Conservation (phyloP, 176 grass and related monocot species). For the Aegilops bicornis region DNA sequence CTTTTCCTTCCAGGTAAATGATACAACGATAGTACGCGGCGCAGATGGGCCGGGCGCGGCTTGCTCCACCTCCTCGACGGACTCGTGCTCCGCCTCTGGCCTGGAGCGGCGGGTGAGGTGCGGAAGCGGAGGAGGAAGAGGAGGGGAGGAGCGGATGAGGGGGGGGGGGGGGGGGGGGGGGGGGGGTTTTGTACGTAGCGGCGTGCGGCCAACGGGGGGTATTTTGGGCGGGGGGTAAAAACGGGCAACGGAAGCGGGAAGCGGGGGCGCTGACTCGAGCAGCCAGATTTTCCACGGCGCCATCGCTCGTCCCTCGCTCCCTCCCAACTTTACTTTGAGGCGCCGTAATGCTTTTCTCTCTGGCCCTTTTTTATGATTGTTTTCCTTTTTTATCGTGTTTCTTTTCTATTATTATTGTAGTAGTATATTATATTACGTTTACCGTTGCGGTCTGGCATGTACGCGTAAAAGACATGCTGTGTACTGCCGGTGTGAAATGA, state of each 20-base stretch:
- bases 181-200: slow-evolving; percentile 14
- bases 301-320: no score
- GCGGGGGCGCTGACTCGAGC: slow-evolving; percentile 29
- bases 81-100: slow-evolving; percentile 20
- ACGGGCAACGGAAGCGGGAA: slow-evolving; percentile 25
- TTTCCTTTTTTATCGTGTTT: not conserved
- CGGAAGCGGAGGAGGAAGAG: not conserved
- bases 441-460: not conserved
- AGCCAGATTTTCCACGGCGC: not conserved
- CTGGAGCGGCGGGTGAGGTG: slow-evolving; percentile 6
- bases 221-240: slow-evolving; percentile 29
- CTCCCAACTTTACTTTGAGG: slow-evolving; percentile 24
- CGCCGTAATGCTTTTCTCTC: not conserved
- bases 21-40: no score
- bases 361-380: slow-evolving; percentile 3
- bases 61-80: not conserved
- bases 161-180: not conserved
- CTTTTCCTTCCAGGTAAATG: not conserved
- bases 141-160: slow-evolving; percentile 22
- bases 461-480: not conserved
- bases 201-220: slow-evolving; percentile 17
- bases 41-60: not conserved
- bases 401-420: not conserved
- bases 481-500: not conserved
- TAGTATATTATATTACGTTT: not conserved